Conservation (phyloP, 2,329 filamentous ascomycete species). For the Diplocarpon mali region DNA sequence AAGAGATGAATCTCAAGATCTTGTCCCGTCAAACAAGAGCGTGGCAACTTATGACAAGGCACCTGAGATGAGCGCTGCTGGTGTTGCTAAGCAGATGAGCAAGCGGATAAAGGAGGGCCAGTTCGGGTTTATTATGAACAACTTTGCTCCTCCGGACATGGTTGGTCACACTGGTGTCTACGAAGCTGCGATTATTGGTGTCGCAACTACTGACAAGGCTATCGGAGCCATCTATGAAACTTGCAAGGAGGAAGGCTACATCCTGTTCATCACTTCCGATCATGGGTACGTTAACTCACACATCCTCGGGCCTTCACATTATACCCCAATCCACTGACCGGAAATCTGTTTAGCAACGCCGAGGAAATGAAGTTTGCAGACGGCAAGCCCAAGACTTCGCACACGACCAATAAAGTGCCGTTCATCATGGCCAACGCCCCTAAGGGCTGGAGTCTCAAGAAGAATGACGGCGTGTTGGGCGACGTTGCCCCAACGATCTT, state of each 20-base stretch:
- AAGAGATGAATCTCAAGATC: conserved; percentile 68
- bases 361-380: conserved; percentile 98
- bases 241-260: conserved; percentile 87
- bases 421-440: conserved; percentile 98
- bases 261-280: conserved; percentile 91
- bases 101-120: conserved; percentile 77
- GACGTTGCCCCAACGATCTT: conserved; percentile 95
- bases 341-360: conserved; percentile 49
- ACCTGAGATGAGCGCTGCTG: conserved; percentile 90
- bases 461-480: conserved; percentile 72
- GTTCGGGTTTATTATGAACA: conserved; percentile 99
- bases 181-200: conserved; percentile 79
- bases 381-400: conserved; percentile 93
- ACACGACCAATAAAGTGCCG: conserved; percentile 96
- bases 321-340: conserved; percentile 7
- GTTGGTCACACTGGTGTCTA: conserved; percentile 98
- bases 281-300: conserved; percentile 53
- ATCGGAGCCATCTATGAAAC: conserved; percentile 88
- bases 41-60: conserved; percentile 92
- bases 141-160: conserved; percentile 99
- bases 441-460: conserved; percentile 73
- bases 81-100: conserved; percentile 77
- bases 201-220: conserved; percentile 79
- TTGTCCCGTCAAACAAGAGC: conserved; percentile 77
- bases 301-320: background rate